Evolutionary conservation across 164 flowering plant genomes (phyloP).

Genomic region (Kingdonia uniflora): DNA sequence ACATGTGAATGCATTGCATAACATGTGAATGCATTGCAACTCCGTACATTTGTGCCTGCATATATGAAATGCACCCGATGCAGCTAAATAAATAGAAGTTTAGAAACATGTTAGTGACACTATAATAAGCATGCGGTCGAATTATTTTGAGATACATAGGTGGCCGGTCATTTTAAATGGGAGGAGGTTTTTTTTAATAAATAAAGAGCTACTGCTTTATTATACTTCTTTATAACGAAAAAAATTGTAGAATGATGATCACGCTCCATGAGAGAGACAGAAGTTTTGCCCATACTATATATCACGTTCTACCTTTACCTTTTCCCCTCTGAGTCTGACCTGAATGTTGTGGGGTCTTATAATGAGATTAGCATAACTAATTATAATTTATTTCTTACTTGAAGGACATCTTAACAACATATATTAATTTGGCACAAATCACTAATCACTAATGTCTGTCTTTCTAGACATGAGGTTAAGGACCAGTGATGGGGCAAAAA

Average conservation of each 20-base stretch:
- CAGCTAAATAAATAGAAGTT: too few species aligned
- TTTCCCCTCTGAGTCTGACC: constrained; percentile 27
- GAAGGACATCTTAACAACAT: constrained; percentile 26
- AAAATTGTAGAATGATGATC: constrained; percentile 18
- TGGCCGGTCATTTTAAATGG: too few species aligned
- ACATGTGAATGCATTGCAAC: too few species aligned
- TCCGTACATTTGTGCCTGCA: too few species aligned
- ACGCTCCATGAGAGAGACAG: constrained; percentile 20
- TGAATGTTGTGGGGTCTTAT: constrained; percentile 29
- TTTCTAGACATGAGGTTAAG: too few species aligned
- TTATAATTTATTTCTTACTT: constrained; percentile 17
- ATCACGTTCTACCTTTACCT: constrained; percentile 50
- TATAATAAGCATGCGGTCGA: too few species aligned
- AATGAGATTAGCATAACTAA: constrained; percentile 14
- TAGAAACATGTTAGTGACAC: too few species aligned
- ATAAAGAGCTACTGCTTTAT: background rate
- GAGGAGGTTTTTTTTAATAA: background rate
- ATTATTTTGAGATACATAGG: too few species aligned
- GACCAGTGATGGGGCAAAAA: too few species aligned
- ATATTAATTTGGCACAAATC: constrained; percentile 13
- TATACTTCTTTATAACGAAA: background rate
- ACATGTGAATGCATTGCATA: too few species aligned
- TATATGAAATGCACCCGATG: too few species aligned
- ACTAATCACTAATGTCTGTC: background rate
- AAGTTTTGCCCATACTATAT: constrained; percentile 50